Conservation (phyloP, 495 filamentous ascomycete species). For the Aspergillus incahuasiensis region DNA sequence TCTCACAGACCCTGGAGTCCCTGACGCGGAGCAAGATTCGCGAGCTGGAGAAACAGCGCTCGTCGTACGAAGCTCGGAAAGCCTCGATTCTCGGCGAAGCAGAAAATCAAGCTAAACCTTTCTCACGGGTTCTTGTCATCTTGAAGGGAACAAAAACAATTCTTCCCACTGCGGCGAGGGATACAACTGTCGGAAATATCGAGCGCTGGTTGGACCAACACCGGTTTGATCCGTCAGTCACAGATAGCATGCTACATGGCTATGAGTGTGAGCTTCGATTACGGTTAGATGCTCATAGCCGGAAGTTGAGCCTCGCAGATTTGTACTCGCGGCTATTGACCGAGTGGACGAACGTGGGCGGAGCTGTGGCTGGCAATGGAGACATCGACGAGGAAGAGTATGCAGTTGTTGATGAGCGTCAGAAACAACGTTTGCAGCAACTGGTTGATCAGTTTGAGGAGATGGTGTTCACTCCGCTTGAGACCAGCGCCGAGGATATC, state of each 20-base stretch:
- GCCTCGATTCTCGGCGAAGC: slow-evolving; percentile 14
- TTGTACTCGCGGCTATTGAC: slow-evolving; percentile 55
- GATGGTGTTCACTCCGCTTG: slow-evolving; percentile 44
- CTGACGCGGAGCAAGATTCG: slow-evolving; percentile 54
- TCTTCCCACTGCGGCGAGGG: slow-evolving; percentile 7
- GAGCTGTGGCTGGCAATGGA: background rate
- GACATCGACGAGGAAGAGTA: slow-evolving; percentile 14
- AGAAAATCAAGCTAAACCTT: background rate
- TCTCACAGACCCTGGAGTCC: slow-evolving; percentile 51
- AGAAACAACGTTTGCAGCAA: slow-evolving; percentile 24
- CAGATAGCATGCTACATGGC: slow-evolving; percentile 23
- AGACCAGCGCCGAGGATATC: slow-evolving; percentile 38
- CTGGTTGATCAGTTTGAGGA: slow-evolving; percentile 45
- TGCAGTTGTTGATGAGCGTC: slow-evolving; percentile 22
- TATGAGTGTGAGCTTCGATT: slow-evolving; percentile 43
- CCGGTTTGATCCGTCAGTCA: slow-evolving; percentile 37
- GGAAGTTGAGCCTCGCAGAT: slow-evolving; percentile 49
- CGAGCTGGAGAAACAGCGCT: slow-evolving; percentile 49
- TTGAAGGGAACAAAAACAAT: slow-evolving; percentile 14
- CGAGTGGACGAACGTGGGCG: slow-evolving; percentile 44
- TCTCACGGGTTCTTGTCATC: slow-evolving; percentile 11
- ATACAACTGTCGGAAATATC: slow-evolving; percentile 23
- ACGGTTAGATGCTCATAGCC: slow-evolving; percentile 43
- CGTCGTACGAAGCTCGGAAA: slow-evolving; percentile 40
- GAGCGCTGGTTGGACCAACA: slow-evolving; percentile 39